Conservation (phyloP, 306 rosid genomes). For the Citrullus mucosospermus region DNA sequence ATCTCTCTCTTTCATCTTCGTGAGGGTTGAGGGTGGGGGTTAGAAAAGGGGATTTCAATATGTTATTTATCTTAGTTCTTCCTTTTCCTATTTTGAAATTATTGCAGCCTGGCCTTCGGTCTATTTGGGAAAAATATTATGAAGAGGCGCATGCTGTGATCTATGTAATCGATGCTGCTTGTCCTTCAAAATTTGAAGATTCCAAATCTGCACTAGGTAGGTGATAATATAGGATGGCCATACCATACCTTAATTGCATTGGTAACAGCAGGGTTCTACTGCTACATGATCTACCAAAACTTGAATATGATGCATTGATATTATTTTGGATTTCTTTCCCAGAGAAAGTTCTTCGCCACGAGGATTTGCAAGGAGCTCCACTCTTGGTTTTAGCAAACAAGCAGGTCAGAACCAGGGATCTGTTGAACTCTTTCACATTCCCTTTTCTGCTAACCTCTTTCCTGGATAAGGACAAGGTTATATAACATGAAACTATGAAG, state of each 20-base stretch:
- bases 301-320: constrained; percentile 12
- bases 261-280: neutral
- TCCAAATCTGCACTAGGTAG: constrained; percentile 90
- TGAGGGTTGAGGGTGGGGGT: neutral
- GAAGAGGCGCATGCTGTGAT: constrained; percentile 97
- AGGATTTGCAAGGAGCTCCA: constrained; percentile 98
- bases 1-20: neutral
- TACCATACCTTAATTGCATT: neutral
- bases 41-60: neutral
- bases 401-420: constrained; percentile 45
- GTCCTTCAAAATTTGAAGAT: constrained; percentile 87
- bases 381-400: constrained; percentile 87
- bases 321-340: constrained; percentile 24
- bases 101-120: constrained; percentile 87
- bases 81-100: neutral
- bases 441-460: neutral
- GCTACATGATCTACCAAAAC: neutral
- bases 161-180: constrained; percentile 79
- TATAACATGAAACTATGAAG: neutral
- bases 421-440: neutral
- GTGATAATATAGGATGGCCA: constrained; percentile 18
- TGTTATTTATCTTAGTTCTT: neutral
- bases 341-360: constrained; percentile 92
- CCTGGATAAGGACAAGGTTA: neutral
- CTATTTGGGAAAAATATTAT: constrained; percentile 97